phyloP scores from a whole-genome alignment of 768 basidiomycete genomes.

The Suillus weaverae region DNA sequence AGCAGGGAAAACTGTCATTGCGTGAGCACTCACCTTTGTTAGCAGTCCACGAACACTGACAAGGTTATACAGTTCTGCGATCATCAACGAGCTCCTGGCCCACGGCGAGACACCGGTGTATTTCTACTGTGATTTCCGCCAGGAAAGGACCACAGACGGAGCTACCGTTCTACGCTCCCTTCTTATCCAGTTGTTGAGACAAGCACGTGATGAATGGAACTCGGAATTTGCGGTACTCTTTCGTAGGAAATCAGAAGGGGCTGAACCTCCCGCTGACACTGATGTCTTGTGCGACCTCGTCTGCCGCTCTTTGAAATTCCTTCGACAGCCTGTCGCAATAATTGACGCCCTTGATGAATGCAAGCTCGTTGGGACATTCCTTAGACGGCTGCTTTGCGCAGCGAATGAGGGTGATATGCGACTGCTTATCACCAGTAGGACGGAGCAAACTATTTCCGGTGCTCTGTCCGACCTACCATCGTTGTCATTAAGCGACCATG shows the following conservation, averaged over 20 bases:
- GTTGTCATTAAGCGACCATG: slow-evolving; percentile 15
- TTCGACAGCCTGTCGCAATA: slow-evolving; percentile 9
- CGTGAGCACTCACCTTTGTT: slow-evolving; percentile 10
- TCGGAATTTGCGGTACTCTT: slow-evolving; percentile 1
- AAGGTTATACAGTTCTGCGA: background rate
- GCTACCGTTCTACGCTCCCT: slow-evolving; percentile 21
- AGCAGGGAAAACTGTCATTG: slow-evolving; percentile 19
- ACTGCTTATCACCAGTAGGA: slow-evolving; percentile 20
- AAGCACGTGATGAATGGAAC: background rate
- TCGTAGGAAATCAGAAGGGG: slow-evolving; percentile 1
- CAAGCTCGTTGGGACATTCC: slow-evolving; percentile 10
- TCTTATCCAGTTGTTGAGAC: slow-evolving; percentile 15
- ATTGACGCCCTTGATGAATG: slow-evolving; percentile 28
- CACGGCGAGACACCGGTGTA: background rate
- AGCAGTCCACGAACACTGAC: background rate
- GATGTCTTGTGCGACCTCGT: slow-evolving; percentile 10
- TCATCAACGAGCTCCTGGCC: slow-evolving; percentile 5
- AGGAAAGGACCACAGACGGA: slow-evolving; percentile 7
- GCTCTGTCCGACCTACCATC: slow-evolving; percentile 5
- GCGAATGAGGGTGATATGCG: slow-evolving; percentile 5
- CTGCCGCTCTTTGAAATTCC: background rate
- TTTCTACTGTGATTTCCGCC: slow-evolving; percentile 28
- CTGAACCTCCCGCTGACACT: background rate
- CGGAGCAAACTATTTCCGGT: slow-evolving; percentile 13
- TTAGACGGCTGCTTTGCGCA: slow-evolving; percentile 8